Percentiles rank a stretch among this genome's conserved stretches.
phyloP scores from a whole-genome alignment of 2,329 filamentous ascomycete genomes.

The Colletotrichum tofieldiae region DNA sequence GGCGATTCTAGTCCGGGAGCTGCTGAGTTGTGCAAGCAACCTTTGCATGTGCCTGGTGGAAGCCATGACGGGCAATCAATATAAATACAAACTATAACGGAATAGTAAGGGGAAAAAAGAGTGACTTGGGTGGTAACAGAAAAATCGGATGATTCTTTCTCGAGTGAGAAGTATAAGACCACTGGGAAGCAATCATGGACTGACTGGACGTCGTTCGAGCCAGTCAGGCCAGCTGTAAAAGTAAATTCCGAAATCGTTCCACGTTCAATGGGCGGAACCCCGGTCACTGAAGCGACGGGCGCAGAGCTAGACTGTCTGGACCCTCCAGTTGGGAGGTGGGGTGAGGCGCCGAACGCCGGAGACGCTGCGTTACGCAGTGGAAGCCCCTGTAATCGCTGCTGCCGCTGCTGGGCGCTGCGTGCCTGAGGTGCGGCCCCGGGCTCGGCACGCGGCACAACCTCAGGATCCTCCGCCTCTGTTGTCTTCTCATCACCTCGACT shows the following conservation, averaged over 20 bases:
- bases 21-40: constrained; percentile 38
- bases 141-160: constrained; percentile 40
- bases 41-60: constrained; percentile 27
- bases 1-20: constrained; percentile 33
- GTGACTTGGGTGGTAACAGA: constrained; percentile 25
- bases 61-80: constrained; percentile 34
- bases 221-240: constrained; percentile 43
- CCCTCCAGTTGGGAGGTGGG: constrained; percentile 23
- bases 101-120: constrained; percentile 19
- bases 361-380: background rate
- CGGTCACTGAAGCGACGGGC: constrained; percentile 28
- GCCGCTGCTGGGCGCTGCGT: background rate
- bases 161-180: constrained; percentile 37
- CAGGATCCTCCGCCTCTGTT: background rate
- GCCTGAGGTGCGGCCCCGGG: constrained; percentile 21
- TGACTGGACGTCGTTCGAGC: constrained; percentile 41
- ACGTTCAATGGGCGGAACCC: constrained; percentile 34
- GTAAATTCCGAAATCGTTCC: constrained; percentile 42
- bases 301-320: constrained; percentile 7
- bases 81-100: constrained; percentile 27
- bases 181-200: constrained; percentile 38
- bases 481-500: background rate
- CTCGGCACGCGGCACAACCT: background rate
- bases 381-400: background rate
- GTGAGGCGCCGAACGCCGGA: constrained; percentile 39